Conservation (phyloP, 768 basidiomycete genomes). For the Mycena albidolilacea region DNA sequence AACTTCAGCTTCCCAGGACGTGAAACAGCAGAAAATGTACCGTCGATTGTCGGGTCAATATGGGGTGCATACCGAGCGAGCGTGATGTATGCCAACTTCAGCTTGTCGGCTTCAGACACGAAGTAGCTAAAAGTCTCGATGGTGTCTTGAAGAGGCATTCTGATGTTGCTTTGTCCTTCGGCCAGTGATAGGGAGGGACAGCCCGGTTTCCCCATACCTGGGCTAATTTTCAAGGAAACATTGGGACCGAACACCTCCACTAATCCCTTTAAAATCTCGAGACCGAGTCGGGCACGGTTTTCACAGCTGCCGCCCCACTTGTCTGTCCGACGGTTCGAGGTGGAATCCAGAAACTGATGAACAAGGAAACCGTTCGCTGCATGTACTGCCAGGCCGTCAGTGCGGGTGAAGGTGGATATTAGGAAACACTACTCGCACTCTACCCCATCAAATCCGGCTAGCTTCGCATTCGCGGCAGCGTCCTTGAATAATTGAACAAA, state of each 20-base stretch:
- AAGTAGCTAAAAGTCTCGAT: conserved; percentile 59
- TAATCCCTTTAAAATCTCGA: conserved; percentile 64
- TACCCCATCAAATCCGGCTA: conserved; percentile 71
- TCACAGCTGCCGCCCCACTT: conserved; percentile 72
- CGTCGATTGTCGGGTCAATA: conserved; percentile 8
- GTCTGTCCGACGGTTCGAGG: conserved; percentile 67
- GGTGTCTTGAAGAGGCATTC: conserved; percentile 62
- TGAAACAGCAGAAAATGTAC: conserved; percentile 13
- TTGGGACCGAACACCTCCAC: conserved; percentile 65
- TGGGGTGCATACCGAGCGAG: conserved; percentile 13
- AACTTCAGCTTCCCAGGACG: background rate
- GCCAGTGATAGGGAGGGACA: conserved; percentile 48
- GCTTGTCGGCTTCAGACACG: conserved; percentile 56
- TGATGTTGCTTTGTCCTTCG: conserved; percentile 63
- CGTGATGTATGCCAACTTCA: conserved; percentile 39
- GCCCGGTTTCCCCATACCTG: conserved; percentile 48
- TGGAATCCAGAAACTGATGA: conserved; percentile 66
- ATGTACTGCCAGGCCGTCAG: conserved; percentile 60
- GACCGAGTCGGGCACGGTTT: conserved; percentile 69
- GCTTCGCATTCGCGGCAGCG: conserved; percentile 64
- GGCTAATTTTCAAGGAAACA: conserved; percentile 60
- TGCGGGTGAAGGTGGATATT: conserved; percentile 46
- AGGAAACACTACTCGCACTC: conserved; percentile 52
- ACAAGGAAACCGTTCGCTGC: conserved; percentile 61
- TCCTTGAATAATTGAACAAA: conserved; percentile 57